Evolutionary conservation across 495 filamentous ascomycete genomes (phyloP).

Genomic region (Hypoxylon cercidicola): DNA sequence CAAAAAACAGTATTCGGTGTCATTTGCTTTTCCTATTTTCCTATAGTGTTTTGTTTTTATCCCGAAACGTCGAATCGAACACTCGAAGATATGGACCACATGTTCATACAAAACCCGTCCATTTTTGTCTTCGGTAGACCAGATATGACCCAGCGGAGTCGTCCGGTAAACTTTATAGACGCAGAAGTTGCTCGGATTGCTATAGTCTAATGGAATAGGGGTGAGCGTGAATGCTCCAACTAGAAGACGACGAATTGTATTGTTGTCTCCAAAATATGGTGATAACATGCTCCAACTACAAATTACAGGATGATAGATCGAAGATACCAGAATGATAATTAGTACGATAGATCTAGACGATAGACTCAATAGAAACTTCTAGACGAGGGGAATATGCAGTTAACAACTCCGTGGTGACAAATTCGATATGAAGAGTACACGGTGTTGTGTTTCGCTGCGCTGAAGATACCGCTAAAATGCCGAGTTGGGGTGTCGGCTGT

Average conservation of each 20-base stretch:
- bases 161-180: conserved; percentile 42
- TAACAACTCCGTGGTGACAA: too few species aligned
- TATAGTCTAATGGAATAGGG: conserved; percentile 3
- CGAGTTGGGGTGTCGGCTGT: conserved; percentile 29
- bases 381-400: too few species aligned
- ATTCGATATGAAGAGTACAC: too few species aligned
- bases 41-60: conserved; percentile 46
- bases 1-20: conserved; percentile 40
- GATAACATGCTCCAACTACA: too few species aligned
- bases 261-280: too few species aligned
- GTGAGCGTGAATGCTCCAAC: neutral
- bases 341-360: too few species aligned
- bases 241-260: too few species aligned
- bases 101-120: conserved; percentile 49
- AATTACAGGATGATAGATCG: too few species aligned
- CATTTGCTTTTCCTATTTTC: conserved; percentile 43
- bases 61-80: conserved; percentile 49
- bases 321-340: too few species aligned
- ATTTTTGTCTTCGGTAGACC: conserved; percentile 45
- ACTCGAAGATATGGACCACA: conserved; percentile 51
- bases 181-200: conserved; percentile 38
- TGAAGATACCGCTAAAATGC: too few species aligned
- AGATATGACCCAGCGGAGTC: conserved; percentile 42
- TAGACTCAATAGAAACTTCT: too few species aligned
- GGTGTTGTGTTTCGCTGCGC: too few species aligned